Evolutionary conservation across 257 asterid species (phyloP), one percentile per base, ranked within the genome.

Genomic region (Primulina tabacum): DNA sequence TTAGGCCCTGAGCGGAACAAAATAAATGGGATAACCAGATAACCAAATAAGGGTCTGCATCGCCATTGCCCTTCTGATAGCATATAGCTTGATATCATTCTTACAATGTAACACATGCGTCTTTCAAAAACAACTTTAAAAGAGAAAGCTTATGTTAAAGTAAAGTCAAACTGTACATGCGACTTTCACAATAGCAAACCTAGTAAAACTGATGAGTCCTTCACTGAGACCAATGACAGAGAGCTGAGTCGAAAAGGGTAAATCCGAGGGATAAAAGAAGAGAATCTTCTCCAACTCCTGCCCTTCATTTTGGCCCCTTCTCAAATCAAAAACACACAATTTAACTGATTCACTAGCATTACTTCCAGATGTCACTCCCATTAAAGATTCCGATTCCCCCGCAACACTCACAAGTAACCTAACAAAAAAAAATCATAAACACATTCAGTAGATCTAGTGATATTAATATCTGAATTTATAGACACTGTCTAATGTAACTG

Each of bases 241-340:
- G 37, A 91, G 96, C 78, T 91, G 97, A 16, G 77, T 73, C 9
- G 96, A 71, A 50, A 91, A 76, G 62, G 97, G 87, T 58, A 89
- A 72, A 86, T 90, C 96, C 29, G 86, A 78, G 50, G 98, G 99
- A 80, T 86, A 86, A 82, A 94, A 94, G 75, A 85, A 94, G 67
- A 94, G 87, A 78, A 94, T 91, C 86, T 94, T 94, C 71, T 94
- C 99, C 78, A 90, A 77, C 80, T 94, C 99, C 83, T 89, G 95
- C 64, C 99, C 99, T 84, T 94, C 99, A 63, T 84, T 83, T 70
- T 94, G 97, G 29, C 99, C 99, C 84, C 99, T 94, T 81, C 88
- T 86, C 82, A 94, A 82, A 88, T 94, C 99, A 77, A 91, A 94
- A 43, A 88, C 87, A 62, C 99, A 94, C 69, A 93, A 76, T 76